A percentile compares a stretch with the other conserved stretches of the same genome.
Conservation (phyloP, 768 basidiomycete genomes). For the Pleurotus eryngii region DNA sequence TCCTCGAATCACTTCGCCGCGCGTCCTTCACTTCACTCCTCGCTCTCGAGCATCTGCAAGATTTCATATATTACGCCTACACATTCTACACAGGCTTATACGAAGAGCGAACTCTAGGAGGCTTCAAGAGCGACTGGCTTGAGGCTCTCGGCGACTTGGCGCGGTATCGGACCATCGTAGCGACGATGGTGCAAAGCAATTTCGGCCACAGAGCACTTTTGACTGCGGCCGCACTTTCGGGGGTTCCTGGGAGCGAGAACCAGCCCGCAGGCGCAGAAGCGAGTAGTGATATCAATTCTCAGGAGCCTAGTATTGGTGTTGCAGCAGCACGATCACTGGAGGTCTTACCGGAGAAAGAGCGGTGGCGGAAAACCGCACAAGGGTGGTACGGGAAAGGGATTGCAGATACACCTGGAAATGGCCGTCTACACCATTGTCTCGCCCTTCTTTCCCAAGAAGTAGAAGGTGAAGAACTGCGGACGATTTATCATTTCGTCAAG, state of each 20-base stretch:
- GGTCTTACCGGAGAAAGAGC: constrained; percentile 87
- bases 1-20: constrained; percentile 87
- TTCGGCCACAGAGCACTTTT: constrained; percentile 41
- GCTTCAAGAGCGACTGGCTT: constrained; percentile 84
- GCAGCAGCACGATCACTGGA: constrained; percentile 80
- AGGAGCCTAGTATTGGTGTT: constrained; percentile 71
- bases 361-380: constrained; percentile 84
- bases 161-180: constrained; percentile 90
- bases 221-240: constrained; percentile 54
- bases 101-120: constrained; percentile 69
- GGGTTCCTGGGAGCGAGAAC: constrained; percentile 30
- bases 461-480: constrained; percentile 76
- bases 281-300: neutral
- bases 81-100: constrained; percentile 87
- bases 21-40: constrained; percentile 66
- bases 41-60: constrained; percentile 88
- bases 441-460: constrained; percentile 84
- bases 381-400: constrained; percentile 93
- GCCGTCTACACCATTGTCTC: constrained; percentile 91
- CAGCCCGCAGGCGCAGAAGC: constrained; percentile 13
- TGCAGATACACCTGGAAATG: constrained; percentile 87
- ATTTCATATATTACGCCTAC: constrained; percentile 95
- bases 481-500: constrained; percentile 92
- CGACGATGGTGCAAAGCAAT: constrained; percentile 68
- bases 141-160: constrained; percentile 97